Percentiles rank a stretch among this genome's conserved stretches.
Evolutionary conservation across 2,329 filamentous ascomycete genomes (phyloP).

Genomic region (Sporothrix humicola): DNA sequence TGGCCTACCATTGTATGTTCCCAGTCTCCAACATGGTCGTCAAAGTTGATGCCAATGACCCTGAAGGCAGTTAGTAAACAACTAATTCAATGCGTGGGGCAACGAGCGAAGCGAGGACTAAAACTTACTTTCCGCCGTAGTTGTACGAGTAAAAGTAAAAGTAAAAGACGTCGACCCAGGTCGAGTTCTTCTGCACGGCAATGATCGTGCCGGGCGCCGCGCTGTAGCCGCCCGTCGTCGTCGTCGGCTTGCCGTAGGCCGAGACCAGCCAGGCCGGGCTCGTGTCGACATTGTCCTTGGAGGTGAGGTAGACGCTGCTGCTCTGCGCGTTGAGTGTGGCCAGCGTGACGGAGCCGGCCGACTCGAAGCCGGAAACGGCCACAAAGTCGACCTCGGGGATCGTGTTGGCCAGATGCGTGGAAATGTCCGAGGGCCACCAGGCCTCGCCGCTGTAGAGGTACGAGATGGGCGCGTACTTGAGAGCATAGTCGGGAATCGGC

Average conservation of each 20-base stretch:
- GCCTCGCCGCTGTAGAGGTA: conserved; percentile 38
- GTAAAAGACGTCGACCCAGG: conserved; percentile 39
- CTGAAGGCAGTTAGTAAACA: conserved; percentile 1
- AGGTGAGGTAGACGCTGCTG: conserved; percentile 37
- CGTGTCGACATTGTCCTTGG: conserved; percentile 34
- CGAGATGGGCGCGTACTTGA: conserved; percentile 37
- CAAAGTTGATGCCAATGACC: conserved; percentile 39
- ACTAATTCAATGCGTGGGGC: too few relatives aligned
- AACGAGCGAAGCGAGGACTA: background rate
- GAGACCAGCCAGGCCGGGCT: conserved; percentile 37
- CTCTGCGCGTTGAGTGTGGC: conserved; percentile 34
- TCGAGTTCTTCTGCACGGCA: conserved; percentile 39
- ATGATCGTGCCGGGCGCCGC: conserved; percentile 38
- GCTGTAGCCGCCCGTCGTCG: conserved; percentile 34
- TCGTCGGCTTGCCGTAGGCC: conserved; percentile 36
- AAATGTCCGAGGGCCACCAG: conserved; percentile 38
- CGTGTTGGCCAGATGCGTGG: conserved; percentile 37
- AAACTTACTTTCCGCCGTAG: conserved; percentile 35
- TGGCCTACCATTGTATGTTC: conserved; percentile 41
- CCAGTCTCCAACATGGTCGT: conserved; percentile 42
- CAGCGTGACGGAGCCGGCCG: conserved; percentile 36
- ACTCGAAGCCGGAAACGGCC: conserved; percentile 27
- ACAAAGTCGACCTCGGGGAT: conserved; percentile 36
- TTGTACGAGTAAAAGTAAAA: conserved; percentile 41
- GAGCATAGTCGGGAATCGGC: conserved; percentile 37